phyloP scores from a whole-genome alignment of 352 stramenopile species.

The Phytopythium ostracodes region DNA sequence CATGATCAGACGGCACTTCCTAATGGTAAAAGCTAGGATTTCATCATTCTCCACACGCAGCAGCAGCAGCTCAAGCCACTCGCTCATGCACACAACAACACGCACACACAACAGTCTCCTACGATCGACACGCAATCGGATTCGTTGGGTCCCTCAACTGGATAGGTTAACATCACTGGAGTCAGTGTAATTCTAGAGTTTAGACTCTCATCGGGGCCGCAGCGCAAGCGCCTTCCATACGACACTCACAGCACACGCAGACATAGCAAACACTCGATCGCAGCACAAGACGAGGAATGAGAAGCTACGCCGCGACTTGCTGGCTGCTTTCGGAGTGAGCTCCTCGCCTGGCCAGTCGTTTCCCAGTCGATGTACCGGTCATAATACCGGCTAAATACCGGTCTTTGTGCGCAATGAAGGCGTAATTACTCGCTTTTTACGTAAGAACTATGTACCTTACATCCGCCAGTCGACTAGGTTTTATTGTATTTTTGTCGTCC shows the following conservation, averaged over 20 bases:
- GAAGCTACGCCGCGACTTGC: too few relatives aligned
- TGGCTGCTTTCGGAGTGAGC: too few relatives aligned
- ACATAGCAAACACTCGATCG: background rate
- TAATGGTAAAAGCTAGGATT: slow-evolving; percentile 57
- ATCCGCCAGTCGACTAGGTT: too few relatives aligned
- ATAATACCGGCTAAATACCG: too few relatives aligned
- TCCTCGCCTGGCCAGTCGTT: too few relatives aligned
- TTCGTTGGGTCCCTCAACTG: slow-evolving; percentile 32
- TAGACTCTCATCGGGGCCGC: slow-evolving; percentile 8
- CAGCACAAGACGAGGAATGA: too few relatives aligned
- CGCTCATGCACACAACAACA: slow-evolving; percentile 8
- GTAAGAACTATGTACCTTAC: too few relatives aligned
- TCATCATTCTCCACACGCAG: slow-evolving; percentile 46
- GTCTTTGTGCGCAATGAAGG: too few relatives aligned
- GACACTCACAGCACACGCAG: background rate
- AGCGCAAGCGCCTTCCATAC: background rate
- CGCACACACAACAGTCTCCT: background rate
- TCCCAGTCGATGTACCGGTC: too few relatives aligned
- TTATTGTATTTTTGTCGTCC: too few relatives aligned
- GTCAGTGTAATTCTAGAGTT: slow-evolving; percentile 81
- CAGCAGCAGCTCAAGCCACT: too few relatives aligned
- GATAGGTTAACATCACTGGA: slow-evolving; percentile 50
- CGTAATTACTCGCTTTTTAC: too few relatives aligned
- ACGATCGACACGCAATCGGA: background rate
- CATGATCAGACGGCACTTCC: slow-evolving; percentile 73